Conservation (phyloP, 2,329 filamentous ascomycete genomes). For the Colletotrichum sp. region DNA sequence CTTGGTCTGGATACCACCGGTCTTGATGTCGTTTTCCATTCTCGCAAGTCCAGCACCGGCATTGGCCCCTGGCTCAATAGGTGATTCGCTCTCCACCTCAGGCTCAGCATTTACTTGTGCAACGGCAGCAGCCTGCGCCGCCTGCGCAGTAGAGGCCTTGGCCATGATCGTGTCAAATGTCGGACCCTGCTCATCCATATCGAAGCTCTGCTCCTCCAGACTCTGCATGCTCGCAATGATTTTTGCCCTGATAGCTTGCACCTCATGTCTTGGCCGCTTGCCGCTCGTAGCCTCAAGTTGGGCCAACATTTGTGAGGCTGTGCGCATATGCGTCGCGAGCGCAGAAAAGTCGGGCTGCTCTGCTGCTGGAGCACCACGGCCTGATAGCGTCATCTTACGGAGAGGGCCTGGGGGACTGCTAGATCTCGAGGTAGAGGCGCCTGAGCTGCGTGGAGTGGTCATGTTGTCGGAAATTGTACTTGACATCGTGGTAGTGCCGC, state of each 20-base stretch:
- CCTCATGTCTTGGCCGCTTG: slow-evolving; percentile 80
- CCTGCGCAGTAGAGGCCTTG: slow-evolving; percentile 62
- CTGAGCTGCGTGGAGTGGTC: slow-evolving; percentile 72
- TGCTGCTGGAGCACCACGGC: slow-evolving; percentile 56
- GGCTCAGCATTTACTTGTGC: slow-evolving; percentile 43
- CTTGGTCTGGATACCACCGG: slow-evolving; percentile 79
- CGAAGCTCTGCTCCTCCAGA: slow-evolving; percentile 84
- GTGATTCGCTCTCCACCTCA: slow-evolving; percentile 61
- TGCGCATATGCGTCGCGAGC: slow-evolving; percentile 85
- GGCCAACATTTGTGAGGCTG: slow-evolving; percentile 85
- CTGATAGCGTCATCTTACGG: slow-evolving; percentile 66
- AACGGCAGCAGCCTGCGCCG: slow-evolving; percentile 51
- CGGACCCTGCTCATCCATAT: slow-evolving; percentile 71
- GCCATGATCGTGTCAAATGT: slow-evolving; percentile 86
- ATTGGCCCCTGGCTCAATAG: slow-evolving; percentile 61
- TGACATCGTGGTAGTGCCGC: slow-evolving; percentile 64
- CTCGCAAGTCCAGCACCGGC: slow-evolving; percentile 77
- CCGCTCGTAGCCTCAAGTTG: slow-evolving; percentile 82
- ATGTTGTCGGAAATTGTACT: slow-evolving; percentile 62
- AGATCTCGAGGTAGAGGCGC: slow-evolving; percentile 70
- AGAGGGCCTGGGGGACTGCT: slow-evolving; percentile 66
- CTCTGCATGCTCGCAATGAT: slow-evolving; percentile 92
- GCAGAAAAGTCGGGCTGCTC: slow-evolving; percentile 84
- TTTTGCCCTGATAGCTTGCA: slow-evolving; percentile 82
- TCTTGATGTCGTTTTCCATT: slow-evolving; percentile 91